phyloP scores from a whole-genome alignment of 208 protist species.

The Blastocrithidia nonstop region DNA sequence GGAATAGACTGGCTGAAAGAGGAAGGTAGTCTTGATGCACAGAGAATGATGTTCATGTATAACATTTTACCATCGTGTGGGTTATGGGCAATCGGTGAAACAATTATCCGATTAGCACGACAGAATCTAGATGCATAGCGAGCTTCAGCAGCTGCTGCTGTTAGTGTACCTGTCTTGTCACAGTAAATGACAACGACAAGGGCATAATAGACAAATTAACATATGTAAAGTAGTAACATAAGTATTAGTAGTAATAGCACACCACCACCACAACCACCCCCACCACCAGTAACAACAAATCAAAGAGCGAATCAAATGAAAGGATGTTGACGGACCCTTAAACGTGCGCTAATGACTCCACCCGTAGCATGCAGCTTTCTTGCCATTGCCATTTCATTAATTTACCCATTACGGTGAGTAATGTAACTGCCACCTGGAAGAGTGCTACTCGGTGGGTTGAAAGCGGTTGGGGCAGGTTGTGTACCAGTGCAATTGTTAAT shows the following conservation, averaged over 20 bases:
- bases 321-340: too few relatives aligned
- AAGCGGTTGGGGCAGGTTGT: constrained; percentile 25
- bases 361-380: constrained; percentile 25
- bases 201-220: too few relatives aligned
- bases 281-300: too few relatives aligned
- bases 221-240: too few relatives aligned
- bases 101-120: constrained; percentile 11
- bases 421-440: constrained; percentile 17
- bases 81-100: constrained; percentile 31
- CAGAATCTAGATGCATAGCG: constrained; percentile 8
- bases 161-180: too few relatives aligned
- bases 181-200: too few relatives aligned
- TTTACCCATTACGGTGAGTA: constrained; percentile 47
- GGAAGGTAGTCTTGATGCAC: constrained; percentile 10
- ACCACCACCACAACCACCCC: too few relatives aligned
- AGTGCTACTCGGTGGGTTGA: constrained; percentile 31
- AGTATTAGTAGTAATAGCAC: too few relatives aligned
- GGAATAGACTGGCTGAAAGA: constrained; percentile 35
- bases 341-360: constrained; percentile 19
- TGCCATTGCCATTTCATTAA: constrained; percentile 40
- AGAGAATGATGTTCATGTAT: constrained; percentile 58
- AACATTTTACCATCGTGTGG: constrained; percentile 45
- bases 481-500: constrained; percentile 54
- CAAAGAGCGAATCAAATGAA: too few relatives aligned
- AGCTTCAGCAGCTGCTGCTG: not conserved